A percentile compares a stretch with the other conserved stretches of the same genome.
These are phyloP conservation scores for Cotoneaster glaucophyllus DNA, from an alignment of 306 rosid species.

Conservation along the genomic window DNA sequence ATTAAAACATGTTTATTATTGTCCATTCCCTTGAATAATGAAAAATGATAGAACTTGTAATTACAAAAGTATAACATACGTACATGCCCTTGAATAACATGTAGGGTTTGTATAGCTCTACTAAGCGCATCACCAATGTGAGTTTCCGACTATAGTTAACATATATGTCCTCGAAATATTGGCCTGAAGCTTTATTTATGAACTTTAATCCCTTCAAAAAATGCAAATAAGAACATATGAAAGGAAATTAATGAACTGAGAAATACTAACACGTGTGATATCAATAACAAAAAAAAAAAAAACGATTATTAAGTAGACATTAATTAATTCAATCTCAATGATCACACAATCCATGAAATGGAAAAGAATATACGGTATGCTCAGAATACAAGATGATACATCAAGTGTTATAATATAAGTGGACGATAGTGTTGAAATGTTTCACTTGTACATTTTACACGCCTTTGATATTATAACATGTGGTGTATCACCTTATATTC, in stretches of 20 bases:
- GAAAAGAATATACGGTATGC: too few relatives aligned
- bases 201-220: conserved; percentile 28
- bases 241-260: background rate
- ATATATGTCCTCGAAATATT: background rate
- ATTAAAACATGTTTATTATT: background rate
- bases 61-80: background rate
- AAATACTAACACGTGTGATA: background rate
- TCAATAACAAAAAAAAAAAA: too few relatives aligned
- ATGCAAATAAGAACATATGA: background rate
- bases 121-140: conserved; percentile 16
- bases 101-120: conserved; percentile 34
- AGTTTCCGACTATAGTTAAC: background rate
- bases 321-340: too few relatives aligned
- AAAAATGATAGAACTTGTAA: too few relatives aligned
- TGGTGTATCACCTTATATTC: too few relatives aligned
- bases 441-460: too few relatives aligned
- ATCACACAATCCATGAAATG: too few relatives aligned
- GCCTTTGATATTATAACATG: too few relatives aligned
- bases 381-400: too few relatives aligned
- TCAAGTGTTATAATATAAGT: too few relatives aligned
- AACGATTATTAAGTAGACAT: too few relatives aligned
- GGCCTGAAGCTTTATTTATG: conserved; percentile 6
- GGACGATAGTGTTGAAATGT: too few relatives aligned
- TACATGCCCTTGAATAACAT: conserved; percentile 27
- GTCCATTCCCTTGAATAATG: background rate